Evolutionary conservation across 306 rosid species (phyloP).

Genomic region (Begonia masoniana): DNA sequence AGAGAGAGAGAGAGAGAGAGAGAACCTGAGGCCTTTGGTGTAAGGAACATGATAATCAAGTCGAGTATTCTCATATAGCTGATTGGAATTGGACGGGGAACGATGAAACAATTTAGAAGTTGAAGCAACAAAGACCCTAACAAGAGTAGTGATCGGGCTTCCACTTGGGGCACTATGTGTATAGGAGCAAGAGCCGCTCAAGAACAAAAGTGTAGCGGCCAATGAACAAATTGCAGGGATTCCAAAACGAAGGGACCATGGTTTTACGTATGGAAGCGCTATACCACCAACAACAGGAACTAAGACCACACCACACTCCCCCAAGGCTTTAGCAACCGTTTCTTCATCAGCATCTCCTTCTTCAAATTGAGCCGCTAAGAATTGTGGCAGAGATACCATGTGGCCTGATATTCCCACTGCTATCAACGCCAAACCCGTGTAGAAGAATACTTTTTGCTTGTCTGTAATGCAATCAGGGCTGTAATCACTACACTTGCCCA

Average conservation of each 20-base stretch:
- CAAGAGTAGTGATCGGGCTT: not conserved
- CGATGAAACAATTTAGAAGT: slow-evolving; percentile 5
- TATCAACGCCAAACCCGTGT: slow-evolving; percentile 9
- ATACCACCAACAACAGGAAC: not conserved
- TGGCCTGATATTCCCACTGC: slow-evolving; percentile 15
- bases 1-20: not conserved
- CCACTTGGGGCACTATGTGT: not conserved
- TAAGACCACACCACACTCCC: not conserved
- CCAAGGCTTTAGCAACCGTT: not conserved
- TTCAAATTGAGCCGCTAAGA: not conserved
- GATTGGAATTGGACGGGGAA: slow-evolving; percentile 1
- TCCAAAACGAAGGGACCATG: slow-evolving; percentile 10
- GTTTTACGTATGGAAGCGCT: not conserved
- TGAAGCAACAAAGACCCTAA: slow-evolving; percentile 13
- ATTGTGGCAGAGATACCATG: not conserved
- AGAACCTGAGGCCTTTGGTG: slow-evolving; percentile 9
- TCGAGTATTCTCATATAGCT: not conserved
- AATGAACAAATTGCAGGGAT: slow-evolving; percentile 2
- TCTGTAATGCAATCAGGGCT: slow-evolving; percentile 9
- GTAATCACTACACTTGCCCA: too few species aligned
- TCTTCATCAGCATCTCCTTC: not conserved
- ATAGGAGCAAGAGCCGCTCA: not conserved
- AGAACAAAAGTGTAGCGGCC: slow-evolving; percentile 4
- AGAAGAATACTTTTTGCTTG: slow-evolving; percentile 10
- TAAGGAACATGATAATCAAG: not conserved